These are phyloP conservation scores for Moniliella sp. DNA, from an alignment of 1,284 basidiomycete species.

Conservation along the genomic window DNA sequence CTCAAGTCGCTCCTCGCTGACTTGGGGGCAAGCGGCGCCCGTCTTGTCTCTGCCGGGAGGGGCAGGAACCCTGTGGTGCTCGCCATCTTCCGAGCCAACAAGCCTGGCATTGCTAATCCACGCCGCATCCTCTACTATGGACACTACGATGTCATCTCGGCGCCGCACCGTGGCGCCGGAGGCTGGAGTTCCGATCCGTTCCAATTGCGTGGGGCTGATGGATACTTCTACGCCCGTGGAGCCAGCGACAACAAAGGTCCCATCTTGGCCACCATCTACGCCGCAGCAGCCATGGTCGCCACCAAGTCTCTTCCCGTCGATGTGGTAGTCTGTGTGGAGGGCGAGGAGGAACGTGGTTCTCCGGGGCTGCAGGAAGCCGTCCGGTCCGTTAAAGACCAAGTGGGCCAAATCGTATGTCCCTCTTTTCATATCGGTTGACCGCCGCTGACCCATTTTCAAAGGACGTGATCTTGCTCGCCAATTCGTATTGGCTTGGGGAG, in stretches of 20 bases:
- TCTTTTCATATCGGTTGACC: too few relatives aligned
- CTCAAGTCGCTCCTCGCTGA: conserved; percentile 16
- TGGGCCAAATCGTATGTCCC: conserved; percentile 10
- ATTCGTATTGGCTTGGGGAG: conserved; percentile 90
- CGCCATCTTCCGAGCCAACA: conserved; percentile 23
- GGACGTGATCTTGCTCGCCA: conserved; percentile 37
- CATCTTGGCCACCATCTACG: conserved; percentile 69
- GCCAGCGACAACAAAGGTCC: conserved; percentile 65
- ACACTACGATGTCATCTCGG: conserved; percentile 26
- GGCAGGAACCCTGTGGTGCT: conserved; percentile 23
- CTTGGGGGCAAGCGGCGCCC: conserved; percentile 21
- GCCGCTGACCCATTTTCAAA: conserved; percentile 1
- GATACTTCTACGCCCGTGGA: conserved; percentile 79
- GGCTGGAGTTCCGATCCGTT: conserved; percentile 69
- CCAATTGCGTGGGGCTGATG: conserved; percentile 58
- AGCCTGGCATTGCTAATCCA: too few relatives aligned
- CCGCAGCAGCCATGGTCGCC: conserved; percentile 57
- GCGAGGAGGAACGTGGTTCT: conserved; percentile 84
- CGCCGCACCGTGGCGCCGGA: conserved; percentile 36
- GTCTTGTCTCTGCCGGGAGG: conserved; percentile 9
- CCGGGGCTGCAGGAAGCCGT: conserved; percentile 60
- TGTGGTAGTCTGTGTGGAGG: conserved; percentile 73
- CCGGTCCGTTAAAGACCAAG: conserved; percentile 42
- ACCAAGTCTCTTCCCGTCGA: conserved; percentile 58
- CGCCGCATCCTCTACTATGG: conserved; percentile 27